phyloP scores from a whole-genome alignment of 345 rosid species.

The Eucalyptus coolabah region DNA sequence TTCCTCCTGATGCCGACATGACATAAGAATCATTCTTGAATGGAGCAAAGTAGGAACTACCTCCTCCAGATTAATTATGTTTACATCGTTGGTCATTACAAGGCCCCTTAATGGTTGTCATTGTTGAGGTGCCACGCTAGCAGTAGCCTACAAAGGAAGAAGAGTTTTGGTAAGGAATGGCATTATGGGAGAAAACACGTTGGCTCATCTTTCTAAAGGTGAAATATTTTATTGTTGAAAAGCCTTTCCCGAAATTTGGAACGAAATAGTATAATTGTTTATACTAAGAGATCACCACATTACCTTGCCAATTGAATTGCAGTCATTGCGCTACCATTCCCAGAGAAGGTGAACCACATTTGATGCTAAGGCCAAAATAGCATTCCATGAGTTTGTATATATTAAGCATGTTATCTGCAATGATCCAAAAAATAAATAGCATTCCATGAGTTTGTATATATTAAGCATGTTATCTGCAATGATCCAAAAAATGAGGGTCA shows the following conservation, averaged over 20 bases:
- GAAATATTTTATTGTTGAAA: background rate
- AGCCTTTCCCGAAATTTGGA: background rate
- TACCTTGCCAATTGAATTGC: constrained; percentile 75
- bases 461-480: constrained; percentile 86
- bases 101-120: constrained; percentile 79
- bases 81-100: constrained; percentile 60
- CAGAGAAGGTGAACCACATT: constrained; percentile 86
- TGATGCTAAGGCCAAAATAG: constrained; percentile 86
- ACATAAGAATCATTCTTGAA: constrained; percentile 84
- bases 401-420: constrained; percentile 90
- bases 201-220: background rate
- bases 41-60: constrained; percentile 64
- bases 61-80: constrained; percentile 42
- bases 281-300: background rate
- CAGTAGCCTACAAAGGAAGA: constrained; percentile 35
- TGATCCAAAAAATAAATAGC: constrained; percentile 31
- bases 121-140: constrained; percentile 35
- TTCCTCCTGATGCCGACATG: constrained; percentile 79
- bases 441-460: constrained; percentile 86
- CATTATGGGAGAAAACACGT: background rate
- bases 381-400: constrained; percentile 86
- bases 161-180: background rate
- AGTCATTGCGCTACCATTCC: constrained; percentile 96
- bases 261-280: background rate
- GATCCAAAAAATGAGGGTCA: background rate